Evolutionary conservation across 192 early-diverging fungal genomes (phyloP).

Genomic region (Mortierella antarctica): DNA sequence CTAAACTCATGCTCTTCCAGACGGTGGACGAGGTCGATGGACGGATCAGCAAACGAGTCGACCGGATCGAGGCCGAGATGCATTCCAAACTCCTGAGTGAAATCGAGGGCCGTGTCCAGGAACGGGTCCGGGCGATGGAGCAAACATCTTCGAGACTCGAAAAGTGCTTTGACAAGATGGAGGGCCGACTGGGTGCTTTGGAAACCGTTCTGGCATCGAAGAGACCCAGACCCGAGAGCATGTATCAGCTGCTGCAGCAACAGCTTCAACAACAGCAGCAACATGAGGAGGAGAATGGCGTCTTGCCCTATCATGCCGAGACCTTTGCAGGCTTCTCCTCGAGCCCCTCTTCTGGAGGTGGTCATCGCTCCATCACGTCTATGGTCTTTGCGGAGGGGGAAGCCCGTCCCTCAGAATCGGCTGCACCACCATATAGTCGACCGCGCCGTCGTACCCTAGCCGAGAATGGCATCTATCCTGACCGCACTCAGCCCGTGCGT

Average conservation of each 20-base stretch:
- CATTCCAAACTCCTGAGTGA: slow-evolving; percentile 48
- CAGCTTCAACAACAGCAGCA: slow-evolving; percentile 47
- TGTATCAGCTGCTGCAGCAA: slow-evolving; percentile 49
- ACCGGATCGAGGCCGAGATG: slow-evolving; percentile 54
- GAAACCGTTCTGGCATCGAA: slow-evolving; percentile 46
- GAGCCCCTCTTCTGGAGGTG: slow-evolving; percentile 1
- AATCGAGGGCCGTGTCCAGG: slow-evolving; percentile 47
- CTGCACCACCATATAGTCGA: background rate
- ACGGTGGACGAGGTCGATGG: slow-evolving; percentile 52
- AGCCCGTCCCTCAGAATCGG: background rate
- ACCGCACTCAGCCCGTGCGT: background rate
- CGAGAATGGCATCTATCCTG: slow-evolving; percentile 19
- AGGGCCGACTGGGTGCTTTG: slow-evolving; percentile 37
- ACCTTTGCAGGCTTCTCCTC: slow-evolving; percentile 40
- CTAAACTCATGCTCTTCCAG: slow-evolving; percentile 49
- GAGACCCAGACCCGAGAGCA: slow-evolving; percentile 52
- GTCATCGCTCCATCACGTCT: slow-evolving; percentile 31
- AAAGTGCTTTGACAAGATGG: slow-evolving; percentile 51
- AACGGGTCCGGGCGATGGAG: slow-evolving; percentile 49
- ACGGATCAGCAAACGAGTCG: slow-evolving; percentile 45
- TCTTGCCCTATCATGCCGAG: slow-evolving; percentile 17
- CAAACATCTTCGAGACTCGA: slow-evolving; percentile 43
- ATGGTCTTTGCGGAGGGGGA: slow-evolving; percentile 20
- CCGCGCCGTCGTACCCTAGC: slow-evolving; percentile 28
- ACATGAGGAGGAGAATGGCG: slow-evolving; percentile 2